Evolutionary conservation across 306 rosid species (phyloP).

Genomic region (Lathyrus oleraceus): DNA sequence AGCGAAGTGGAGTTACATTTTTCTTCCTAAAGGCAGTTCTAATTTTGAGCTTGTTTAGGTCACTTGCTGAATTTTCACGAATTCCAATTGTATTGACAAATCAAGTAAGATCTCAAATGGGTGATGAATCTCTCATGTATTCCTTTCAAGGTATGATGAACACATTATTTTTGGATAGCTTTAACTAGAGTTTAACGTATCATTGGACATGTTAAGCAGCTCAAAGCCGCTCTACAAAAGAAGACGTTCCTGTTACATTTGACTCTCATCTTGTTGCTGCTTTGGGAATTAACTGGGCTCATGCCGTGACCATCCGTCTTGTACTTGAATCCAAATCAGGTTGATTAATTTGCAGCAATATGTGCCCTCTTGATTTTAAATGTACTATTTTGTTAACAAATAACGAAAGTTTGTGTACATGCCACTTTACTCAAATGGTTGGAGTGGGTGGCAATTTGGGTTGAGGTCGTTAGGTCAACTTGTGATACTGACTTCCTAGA

Average conservation of each 20-base stretch:
- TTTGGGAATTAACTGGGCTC: slow-evolving; percentile 96
- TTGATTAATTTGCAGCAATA: slow-evolving; percentile 31
- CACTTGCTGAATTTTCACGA: slow-evolving; percentile 91
- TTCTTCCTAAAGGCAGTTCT: slow-evolving; percentile 28
- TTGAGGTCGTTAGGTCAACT: slow-evolving; percentile 6
- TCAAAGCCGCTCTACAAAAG: slow-evolving; percentile 35
- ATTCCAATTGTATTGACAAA: slow-evolving; percentile 89
- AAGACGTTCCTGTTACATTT: slow-evolving; percentile 43
- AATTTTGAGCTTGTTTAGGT: slow-evolving; percentile 50
- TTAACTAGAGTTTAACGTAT: slow-evolving; percentile 20
- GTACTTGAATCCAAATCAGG: slow-evolving; percentile 90
- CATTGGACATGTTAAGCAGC: slow-evolving; percentile 44
- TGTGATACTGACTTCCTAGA: slow-evolving; percentile 22
- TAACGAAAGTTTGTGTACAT: not conserved
- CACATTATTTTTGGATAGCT: slow-evolving; percentile 26
- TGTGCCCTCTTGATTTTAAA: slow-evolving; percentile 22
- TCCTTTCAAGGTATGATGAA: slow-evolving; percentile 78
- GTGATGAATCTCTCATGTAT: slow-evolving; percentile 63
- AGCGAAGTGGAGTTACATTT: slow-evolving; percentile 22
- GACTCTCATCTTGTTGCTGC: slow-evolving; percentile 95
- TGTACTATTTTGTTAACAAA: slow-evolving; percentile 15
- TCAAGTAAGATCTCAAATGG: slow-evolving; percentile 83
- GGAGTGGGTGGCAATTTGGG: slow-evolving; percentile 23
- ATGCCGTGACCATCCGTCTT: slow-evolving; percentile 89
- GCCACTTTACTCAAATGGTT: slow-evolving; percentile 16